Conservation (phyloP, 192 early-diverging fungal genomes). For the Bifiguratus adelaidae region DNA sequence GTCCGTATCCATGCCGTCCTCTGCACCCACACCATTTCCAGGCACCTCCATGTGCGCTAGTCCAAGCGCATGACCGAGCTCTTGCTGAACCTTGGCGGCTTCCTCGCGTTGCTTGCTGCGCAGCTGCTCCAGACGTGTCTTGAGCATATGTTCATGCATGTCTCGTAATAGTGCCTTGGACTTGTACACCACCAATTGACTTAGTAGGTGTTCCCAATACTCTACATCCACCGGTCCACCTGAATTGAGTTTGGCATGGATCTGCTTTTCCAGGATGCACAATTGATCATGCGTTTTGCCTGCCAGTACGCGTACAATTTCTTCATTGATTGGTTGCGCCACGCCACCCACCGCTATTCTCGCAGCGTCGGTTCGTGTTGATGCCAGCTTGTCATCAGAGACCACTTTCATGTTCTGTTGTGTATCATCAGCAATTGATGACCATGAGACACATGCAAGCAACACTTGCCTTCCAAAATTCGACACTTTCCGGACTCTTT, state of each 20-base stretch:
- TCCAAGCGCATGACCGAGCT: constrained; percentile 35
- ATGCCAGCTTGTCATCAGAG: constrained; percentile 54
- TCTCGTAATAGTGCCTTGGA: constrained; percentile 64
- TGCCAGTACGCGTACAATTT: constrained; percentile 57
- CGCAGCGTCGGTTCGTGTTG: constrained; percentile 18
- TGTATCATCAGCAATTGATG: background rate
- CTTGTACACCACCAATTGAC: constrained; percentile 69
- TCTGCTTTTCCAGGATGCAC: constrained; percentile 57
- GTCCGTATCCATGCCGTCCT: constrained; percentile 24
- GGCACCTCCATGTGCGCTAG: constrained; percentile 29
- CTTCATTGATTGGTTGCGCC: constrained; percentile 31
- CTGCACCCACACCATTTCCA: constrained; percentile 18
- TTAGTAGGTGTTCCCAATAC: constrained; percentile 85
- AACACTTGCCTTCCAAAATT: constrained; percentile 65
- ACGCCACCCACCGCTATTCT: constrained; percentile 25
- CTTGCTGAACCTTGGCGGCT: constrained; percentile 39
- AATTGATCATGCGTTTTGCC: constrained; percentile 73
- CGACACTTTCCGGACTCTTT: constrained; percentile 54
- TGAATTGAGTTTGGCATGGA: constrained; percentile 56
- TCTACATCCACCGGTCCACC: constrained; percentile 79
- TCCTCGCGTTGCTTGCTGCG: constrained; percentile 42
- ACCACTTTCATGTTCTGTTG: constrained; percentile 63
- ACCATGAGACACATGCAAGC: background rate
- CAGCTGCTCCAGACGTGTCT: constrained; percentile 63
- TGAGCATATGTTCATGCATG: constrained; percentile 73